Evolutionary conservation across 768 basidiomycete species (phyloP).

Genomic region (Calocybe cyanea): DNA sequence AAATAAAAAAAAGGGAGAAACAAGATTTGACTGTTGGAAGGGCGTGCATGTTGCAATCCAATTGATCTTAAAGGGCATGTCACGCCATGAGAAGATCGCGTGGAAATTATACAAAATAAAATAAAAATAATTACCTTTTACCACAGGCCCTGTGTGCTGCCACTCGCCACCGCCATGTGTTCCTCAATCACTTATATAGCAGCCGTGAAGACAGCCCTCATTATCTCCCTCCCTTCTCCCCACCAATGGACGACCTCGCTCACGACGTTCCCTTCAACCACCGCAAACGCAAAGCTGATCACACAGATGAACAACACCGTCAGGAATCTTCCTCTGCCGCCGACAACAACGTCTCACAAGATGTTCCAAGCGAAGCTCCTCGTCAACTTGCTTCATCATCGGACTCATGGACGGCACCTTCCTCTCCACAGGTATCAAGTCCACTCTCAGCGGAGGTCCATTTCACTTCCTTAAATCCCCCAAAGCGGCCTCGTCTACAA

Average conservation of each 20-base stretch:
- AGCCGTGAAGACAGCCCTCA: slow-evolving; percentile 16
- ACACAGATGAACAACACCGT: slow-evolving; percentile 39
- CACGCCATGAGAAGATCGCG: slow-evolving; percentile 32
- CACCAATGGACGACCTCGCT: slow-evolving; percentile 59
- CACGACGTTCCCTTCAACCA: slow-evolving; percentile 48
- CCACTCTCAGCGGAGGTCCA: slow-evolving; percentile 25
- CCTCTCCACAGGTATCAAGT: slow-evolving; percentile 28
- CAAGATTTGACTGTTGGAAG: slow-evolving; percentile 1
- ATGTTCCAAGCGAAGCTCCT: slow-evolving; percentile 26
- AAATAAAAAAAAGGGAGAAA: slow-evolving; percentile 12
- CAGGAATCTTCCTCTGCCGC: neutral
- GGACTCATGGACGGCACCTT: slow-evolving; percentile 25
- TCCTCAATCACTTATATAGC: slow-evolving; percentile 29
- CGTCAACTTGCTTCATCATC: slow-evolving; percentile 33
- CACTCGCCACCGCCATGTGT: slow-evolving; percentile 36
- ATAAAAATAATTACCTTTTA: too few relatives aligned
- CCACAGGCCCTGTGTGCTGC: too few relatives aligned
- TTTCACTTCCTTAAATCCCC: slow-evolving; percentile 15
- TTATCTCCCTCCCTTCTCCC: slow-evolving; percentile 15
- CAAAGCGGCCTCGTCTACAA: slow-evolving; percentile 41
- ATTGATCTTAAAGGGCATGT: slow-evolving; percentile 22
- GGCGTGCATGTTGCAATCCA: slow-evolving; percentile 14
- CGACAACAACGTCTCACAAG: slow-evolving; percentile 20
- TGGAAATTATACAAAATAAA: slow-evolving; percentile 13
- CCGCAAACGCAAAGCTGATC: slow-evolving; percentile 67